Conservation (phyloP, 345 rosid species). For the Eucalyptus fibrosa region DNA sequence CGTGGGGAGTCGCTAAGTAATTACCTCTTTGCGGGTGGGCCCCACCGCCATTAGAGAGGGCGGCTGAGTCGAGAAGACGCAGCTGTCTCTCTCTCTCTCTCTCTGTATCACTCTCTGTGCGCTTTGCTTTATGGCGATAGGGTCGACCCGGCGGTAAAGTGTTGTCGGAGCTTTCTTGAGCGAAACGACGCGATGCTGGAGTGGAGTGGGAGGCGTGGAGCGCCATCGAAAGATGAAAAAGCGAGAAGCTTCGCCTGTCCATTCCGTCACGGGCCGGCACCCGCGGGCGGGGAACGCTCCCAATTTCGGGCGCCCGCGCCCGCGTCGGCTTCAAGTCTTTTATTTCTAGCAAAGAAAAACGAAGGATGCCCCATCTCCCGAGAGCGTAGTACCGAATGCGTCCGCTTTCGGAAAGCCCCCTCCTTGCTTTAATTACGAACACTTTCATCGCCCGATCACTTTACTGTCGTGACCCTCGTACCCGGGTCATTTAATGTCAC, state of each 20-base stretch:
- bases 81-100: background rate
- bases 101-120: background rate
- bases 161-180: background rate
- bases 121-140: background rate
- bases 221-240: background rate
- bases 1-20: no score
- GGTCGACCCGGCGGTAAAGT: background rate
- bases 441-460: background rate
- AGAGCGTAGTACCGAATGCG: background rate
- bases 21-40: background rate
- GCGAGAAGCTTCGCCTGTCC: background rate
- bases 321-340: background rate
- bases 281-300: background rate
- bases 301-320: background rate
- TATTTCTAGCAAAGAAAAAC: rapidly evolving
- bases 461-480: no score
- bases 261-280: background rate
- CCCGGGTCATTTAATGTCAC: background rate
- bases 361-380: background rate
- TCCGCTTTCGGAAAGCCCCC: background rate
- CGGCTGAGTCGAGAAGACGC: background rate
- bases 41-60: background rate
- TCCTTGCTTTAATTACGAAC: background rate
- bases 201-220: background rate
- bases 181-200: background rate